Base-by-base conservation (phyloP, 768 basidiomycete genomes). In the Russula compacta region DNA sequence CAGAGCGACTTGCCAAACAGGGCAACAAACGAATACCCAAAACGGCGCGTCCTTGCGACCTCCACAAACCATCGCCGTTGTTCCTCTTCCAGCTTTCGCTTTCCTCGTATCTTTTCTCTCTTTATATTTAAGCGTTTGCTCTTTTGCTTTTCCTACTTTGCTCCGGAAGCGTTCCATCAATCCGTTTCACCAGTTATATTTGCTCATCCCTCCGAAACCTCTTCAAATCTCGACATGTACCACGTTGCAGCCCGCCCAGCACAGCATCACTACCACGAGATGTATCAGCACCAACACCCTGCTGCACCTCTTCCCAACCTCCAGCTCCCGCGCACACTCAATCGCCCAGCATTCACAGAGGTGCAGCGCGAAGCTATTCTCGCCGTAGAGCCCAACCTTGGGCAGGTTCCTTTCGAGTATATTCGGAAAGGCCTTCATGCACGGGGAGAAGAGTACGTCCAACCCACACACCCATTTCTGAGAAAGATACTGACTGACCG, bases 251-350 rank as follows among this genome's bases (percentile, higher is more conserved):
- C 60, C 12, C 66, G 66, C 58, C 59, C 64, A 9, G 42, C 53
- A 52, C 60, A 62, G 21, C 59, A 58, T 14, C 59, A 56, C 17
- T 42, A 55, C 50, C 51, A 51, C 64, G 66, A 58, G 6, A 66
- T 66, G 63, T 58, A 56, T 35, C 66, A 66, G 64, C 58, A 59
- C 39, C 64, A 58, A n/a, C 63, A 63, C 21, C 33, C 56, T 11
- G 53, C 62, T 32, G 43, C 69, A 52, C 72, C 63, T 35, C 70
- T 67, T 65, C 76, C 64, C 54, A 74, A 70, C 66, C 77, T 89
- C 11, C 84, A 88, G 66, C 81, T 91, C 24, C 89, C 87, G n/a
- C 81, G 87, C 58, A 82, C 76, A 43, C 83, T 91, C 53, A 75
- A 80, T 36, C 81, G 86, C 11, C 87, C 89, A 5, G 72, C 77